A percentile compares a stretch with the other conserved stretches of the same genome.
phyloP scores from a whole-genome alignment of 2,329 filamentous ascomycete genomes.

The Bimuria novae-zelandiae region DNA sequence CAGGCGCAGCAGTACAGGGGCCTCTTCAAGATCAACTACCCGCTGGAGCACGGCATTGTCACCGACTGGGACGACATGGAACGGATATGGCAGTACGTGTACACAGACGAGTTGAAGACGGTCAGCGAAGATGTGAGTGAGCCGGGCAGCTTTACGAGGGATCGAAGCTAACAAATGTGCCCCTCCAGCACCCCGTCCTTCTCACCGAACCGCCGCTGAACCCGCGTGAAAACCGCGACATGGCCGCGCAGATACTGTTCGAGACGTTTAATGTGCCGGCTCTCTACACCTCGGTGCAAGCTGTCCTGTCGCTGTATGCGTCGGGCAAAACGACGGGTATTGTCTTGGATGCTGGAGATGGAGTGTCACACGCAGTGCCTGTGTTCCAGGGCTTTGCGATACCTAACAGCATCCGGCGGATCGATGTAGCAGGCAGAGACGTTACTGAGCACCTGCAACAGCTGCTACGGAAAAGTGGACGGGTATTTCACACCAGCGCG shows the following conservation, averaged over 20 bases:
- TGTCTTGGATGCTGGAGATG: constrained; percentile 92
- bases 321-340: constrained; percentile 95
- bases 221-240: constrained; percentile 92
- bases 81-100: constrained; percentile 98
- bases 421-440: constrained; percentile 94
- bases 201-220: constrained; percentile 96
- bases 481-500: constrained; percentile 95
- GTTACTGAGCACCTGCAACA: constrained; percentile 95
- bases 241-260: constrained; percentile 94
- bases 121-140: constrained; percentile 85
- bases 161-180: constrained; percentile 11
- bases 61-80: constrained; percentile 99
- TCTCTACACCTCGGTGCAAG: constrained; percentile 95
- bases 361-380: constrained; percentile 94
- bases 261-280: constrained; percentile 99
- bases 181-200: constrained; percentile 80
- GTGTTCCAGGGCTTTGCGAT: constrained; percentile 99
- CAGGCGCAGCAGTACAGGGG: constrained; percentile 89
- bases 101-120: constrained; percentile 93
- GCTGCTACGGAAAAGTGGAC: constrained; percentile 86
- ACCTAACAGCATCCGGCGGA: constrained; percentile 89
- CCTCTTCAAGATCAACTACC: constrained; percentile 92
- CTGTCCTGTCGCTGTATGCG: constrained; percentile 92
- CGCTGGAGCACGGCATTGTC: constrained; percentile 95
- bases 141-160: neutral